Evolutionary conservation across 164 flowering plant species (phyloP).

Genomic region (Platanus orientalis): DNA sequence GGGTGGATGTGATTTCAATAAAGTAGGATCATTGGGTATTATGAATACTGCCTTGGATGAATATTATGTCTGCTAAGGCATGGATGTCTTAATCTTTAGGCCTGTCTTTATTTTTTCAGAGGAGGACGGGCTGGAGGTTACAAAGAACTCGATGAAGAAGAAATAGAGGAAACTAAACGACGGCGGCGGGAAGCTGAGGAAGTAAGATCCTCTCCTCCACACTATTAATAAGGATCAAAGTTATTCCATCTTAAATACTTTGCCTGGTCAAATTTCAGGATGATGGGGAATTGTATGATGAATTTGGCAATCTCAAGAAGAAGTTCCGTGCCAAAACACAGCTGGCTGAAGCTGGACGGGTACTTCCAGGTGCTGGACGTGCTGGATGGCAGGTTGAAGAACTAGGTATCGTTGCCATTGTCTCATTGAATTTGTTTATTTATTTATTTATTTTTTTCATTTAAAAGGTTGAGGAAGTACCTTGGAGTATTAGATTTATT

Average conservation of each 20-base stretch:
- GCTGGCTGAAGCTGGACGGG: conserved; percentile 56
- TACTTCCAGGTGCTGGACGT: conserved; percentile 82
- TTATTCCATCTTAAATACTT: conserved; percentile 8
- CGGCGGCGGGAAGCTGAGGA: conserved; percentile 92
- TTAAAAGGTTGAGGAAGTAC: neutral
- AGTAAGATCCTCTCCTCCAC: conserved; percentile 29
- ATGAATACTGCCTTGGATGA: neutral
- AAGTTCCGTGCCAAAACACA: conserved; percentile 87
- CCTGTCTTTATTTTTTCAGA: conserved; percentile 31
- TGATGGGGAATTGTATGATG: conserved; percentile 99
- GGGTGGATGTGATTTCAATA: neutral
- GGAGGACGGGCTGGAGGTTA: conserved; percentile 99
- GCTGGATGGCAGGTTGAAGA: conserved; percentile 99
- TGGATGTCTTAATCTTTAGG: neutral
- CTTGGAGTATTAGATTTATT: neutral
- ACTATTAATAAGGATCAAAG: neutral
- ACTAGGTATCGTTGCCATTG: conserved; percentile 51
- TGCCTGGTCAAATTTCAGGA: conserved; percentile 45
- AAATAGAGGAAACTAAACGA: conserved; percentile 82
- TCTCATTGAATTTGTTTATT: neutral
- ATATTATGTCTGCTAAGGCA: neutral
- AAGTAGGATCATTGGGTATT: too few relatives aligned
- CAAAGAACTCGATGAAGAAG: conserved; percentile 98
- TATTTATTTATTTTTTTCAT: too few relatives aligned
- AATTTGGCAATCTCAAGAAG: conserved; percentile 96